Evolutionary conservation across 2,329 filamentous ascomycete genomes (phyloP).

Genomic region (Cryphonectria japonica): DNA sequence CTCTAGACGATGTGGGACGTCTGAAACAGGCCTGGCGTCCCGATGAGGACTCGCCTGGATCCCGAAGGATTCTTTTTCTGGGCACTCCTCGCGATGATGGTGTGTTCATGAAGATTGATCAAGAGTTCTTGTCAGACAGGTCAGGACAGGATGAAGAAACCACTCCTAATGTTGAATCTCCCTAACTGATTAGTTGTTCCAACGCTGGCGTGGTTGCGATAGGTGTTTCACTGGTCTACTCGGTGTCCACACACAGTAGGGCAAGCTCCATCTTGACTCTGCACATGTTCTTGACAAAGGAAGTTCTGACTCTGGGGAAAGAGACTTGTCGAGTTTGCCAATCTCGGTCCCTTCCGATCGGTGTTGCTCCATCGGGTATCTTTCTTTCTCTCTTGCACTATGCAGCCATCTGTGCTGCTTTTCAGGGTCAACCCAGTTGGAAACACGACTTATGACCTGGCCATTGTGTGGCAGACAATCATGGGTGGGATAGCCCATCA

Average conservation of each 20-base stretch:
- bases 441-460: background rate
- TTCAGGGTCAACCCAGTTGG: background rate
- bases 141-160: background rate
- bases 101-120: background rate
- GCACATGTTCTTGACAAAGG: background rate
- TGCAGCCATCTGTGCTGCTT: background rate
- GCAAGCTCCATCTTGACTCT: background rate
- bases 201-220: background rate
- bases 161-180: background rate
- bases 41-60: background rate
- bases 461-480: background rate
- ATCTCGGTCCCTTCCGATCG: background rate
- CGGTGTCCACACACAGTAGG: background rate
- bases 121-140: background rate
- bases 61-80: background rate
- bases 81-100: background rate
- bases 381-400: too few relatives aligned
- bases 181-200: too few relatives aligned
- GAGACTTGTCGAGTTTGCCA: background rate
- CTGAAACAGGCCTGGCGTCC: conserved; percentile 3
- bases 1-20: background rate
- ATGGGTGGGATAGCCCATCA: background rate
- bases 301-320: background rate
- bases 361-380: background rate
- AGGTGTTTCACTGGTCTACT: background rate